These are phyloP conservation scores for Leccinum angustisporum DNA, from an alignment of 1,284 basidiomycete genomes.

Conservation along the genomic window DNA sequence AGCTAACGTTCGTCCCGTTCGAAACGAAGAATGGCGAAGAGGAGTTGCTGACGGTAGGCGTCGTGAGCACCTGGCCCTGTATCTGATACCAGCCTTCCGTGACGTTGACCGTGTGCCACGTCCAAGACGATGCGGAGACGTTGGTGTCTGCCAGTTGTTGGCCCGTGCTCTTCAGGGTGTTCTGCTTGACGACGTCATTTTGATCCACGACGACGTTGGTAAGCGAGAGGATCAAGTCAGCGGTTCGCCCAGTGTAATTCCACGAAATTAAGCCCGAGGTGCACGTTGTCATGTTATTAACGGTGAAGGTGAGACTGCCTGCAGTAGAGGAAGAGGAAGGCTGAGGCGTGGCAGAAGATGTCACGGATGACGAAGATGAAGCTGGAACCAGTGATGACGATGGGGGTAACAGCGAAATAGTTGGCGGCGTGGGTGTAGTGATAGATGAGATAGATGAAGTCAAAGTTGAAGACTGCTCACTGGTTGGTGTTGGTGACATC, in stretches of 20 bases:
- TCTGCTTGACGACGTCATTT: constrained; percentile 7
- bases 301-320: constrained; percentile 25
- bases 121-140: constrained; percentile 20
- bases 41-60: constrained; percentile 2
- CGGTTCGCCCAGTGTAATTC: constrained; percentile 36
- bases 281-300: constrained; percentile 38
- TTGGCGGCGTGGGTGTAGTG: neutral
- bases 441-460: constrained; percentile 2
- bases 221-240: constrained; percentile 32
- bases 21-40: constrained; percentile 42
- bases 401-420: neutral
- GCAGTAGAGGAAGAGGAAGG: constrained; percentile 25
- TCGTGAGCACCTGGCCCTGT: constrained; percentile 24
- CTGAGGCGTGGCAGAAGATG: constrained; percentile 15
- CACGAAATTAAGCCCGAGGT: constrained; percentile 38
- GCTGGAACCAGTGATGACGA: constrained; percentile 9
- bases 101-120: constrained; percentile 40
- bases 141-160: constrained; percentile 23
- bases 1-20: constrained; percentile 40
- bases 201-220: constrained; percentile 36
- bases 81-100: constrained; percentile 44
- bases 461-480: constrained; percentile 15
- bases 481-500: constrained; percentile 16
- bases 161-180: constrained; percentile 4
- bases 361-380: constrained; percentile 12